phyloP scores from a whole-genome alignment of 208 protist species.

The Herpetomonas tarakana region DNA sequence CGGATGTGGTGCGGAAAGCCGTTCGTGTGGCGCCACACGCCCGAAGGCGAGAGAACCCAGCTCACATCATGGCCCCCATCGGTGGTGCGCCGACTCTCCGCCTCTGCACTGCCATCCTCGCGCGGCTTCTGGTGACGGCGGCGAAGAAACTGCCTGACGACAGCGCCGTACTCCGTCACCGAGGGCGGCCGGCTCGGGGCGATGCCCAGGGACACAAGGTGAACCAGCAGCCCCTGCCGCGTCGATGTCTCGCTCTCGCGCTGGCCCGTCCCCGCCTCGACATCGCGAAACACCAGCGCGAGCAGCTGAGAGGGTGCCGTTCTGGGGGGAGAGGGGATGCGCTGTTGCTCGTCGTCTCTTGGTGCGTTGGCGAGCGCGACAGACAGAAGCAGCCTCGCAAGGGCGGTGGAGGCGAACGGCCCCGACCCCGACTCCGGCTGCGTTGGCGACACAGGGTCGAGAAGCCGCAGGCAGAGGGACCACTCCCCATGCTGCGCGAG shows the following conservation, averaged over 20 bases:
- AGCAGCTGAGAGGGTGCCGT: background rate
- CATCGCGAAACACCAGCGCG: background rate
- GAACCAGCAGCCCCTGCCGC: slow-evolving; percentile 15
- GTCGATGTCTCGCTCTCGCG: background rate
- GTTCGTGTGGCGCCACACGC: slow-evolving; percentile 48
- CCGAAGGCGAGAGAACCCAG: slow-evolving; percentile 56
- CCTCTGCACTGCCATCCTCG: background rate
- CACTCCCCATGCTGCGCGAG: slow-evolving; percentile 62
- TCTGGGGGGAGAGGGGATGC: too few relatives aligned
- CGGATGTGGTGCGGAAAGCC: slow-evolving; percentile 38
- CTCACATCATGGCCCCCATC: too few relatives aligned
- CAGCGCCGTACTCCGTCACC: slow-evolving; percentile 51
- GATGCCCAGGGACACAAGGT: slow-evolving; percentile 35
- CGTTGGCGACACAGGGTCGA: background rate
- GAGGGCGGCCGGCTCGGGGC: slow-evolving; percentile 38
- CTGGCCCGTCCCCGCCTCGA: background rate
- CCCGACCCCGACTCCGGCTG: background rate
- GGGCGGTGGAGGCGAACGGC: background rate
- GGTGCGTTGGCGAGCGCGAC: slow-evolving; percentile 20
- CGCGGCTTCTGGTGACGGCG: background rate
- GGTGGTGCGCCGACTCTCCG: slow-evolving; percentile 1
- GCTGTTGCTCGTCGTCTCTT: background rate
- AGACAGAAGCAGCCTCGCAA: slow-evolving; percentile 2
- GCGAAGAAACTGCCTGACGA: slow-evolving; percentile 23
- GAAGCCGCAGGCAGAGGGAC: slow-evolving; percentile 12